These are phyloP conservation scores for Scenedesmus sp. DNA, from an alignment of 163 green algal species.

Conservation along the genomic window DNA sequence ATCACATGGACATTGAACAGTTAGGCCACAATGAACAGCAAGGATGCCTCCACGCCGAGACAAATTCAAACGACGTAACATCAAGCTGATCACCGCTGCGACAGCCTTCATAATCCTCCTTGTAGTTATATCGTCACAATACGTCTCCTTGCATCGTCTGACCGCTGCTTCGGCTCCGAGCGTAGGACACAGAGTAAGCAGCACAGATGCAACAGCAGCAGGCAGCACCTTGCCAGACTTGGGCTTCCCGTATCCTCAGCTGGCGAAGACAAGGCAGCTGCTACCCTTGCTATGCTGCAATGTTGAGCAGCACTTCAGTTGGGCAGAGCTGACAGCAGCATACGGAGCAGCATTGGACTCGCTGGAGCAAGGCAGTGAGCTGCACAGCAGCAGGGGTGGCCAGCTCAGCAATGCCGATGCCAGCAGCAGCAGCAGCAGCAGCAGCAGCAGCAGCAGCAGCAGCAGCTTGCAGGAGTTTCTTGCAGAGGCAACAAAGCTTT, in stretches of 20 bases:
- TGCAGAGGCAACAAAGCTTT: neutral
- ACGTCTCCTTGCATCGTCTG: neutral
- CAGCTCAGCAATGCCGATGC: neutral
- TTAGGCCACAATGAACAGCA: neutral
- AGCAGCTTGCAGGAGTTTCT: neutral
- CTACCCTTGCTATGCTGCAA: neutral
- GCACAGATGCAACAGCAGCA: neutral
- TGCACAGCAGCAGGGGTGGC: neutral
- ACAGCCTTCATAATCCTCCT: neutral
- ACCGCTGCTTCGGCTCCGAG: neutral
- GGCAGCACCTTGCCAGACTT: neutral
- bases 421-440: neutral
- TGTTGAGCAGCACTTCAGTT: neutral
- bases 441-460: neutral
- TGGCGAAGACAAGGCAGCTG: neutral
- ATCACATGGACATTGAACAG: no score
- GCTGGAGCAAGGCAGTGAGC: neutral
- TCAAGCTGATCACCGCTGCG: neutral
- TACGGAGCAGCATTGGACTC: neutral
- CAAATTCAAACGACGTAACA: neutral
- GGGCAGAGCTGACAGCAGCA: neutral
- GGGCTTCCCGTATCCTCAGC: conserved; percentile 42
- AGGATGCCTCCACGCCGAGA: neutral
- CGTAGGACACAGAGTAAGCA: neutral
- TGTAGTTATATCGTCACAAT: neutral